Conservation (phyloP, 169 alveolate species). For the Plasmodium adleri region DNA sequence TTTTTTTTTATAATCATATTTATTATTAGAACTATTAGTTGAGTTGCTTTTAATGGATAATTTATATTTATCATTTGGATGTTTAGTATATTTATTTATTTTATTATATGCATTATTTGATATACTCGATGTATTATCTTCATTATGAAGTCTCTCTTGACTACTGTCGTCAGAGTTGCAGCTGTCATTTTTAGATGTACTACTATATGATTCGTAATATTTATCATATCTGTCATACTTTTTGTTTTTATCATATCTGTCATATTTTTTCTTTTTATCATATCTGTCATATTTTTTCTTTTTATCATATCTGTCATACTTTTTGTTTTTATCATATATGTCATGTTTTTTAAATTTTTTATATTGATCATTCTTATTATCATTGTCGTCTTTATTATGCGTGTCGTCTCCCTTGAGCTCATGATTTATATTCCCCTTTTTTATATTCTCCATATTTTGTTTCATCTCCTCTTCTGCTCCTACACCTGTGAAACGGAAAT, state of each 20-base stretch:
- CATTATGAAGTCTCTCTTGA: no score
- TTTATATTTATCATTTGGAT: no score
- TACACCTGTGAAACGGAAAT: constrained; percentile 68
- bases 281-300: neutral
- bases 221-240: no score
- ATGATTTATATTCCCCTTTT: neutral
- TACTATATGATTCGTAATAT: no score
- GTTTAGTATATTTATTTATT: no score
- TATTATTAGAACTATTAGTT: neutral
- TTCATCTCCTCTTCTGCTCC: constrained; percentile 75
- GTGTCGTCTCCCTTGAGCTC: neutral
- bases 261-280: no score
- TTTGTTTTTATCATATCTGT: no score
- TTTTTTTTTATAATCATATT: neutral
- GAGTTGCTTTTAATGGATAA: no score
- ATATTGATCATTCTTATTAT: neutral
- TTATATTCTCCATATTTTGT: constrained; percentile 44
- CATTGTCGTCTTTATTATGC: neutral
- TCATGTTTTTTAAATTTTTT: neutral
- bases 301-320: neutral
- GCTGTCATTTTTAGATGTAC: no score
- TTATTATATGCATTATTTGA: no score
- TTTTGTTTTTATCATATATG: neutral
- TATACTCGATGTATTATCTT: no score
- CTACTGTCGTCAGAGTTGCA: no score